These are phyloP conservation scores for Darksidea phi DNA, from an alignment of 495 filamentous ascomycete species.

Conservation along the genomic window DNA sequence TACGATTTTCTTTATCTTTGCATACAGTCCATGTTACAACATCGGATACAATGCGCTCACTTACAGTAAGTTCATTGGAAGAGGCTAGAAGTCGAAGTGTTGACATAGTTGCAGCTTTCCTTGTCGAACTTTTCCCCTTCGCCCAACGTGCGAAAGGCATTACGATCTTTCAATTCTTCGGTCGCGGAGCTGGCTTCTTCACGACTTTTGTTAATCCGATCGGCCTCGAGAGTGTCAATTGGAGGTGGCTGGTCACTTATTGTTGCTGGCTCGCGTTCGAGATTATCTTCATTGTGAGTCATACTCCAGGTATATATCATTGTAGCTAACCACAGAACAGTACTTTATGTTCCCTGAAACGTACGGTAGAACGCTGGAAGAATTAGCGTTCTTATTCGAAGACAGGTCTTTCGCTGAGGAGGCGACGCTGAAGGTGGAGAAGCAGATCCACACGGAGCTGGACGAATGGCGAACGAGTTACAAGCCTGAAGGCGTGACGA, in stretches of 20 bases:
- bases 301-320: background rate
- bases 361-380: constrained; percentile 60
- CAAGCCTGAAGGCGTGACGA: background rate
- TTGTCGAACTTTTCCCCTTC: constrained; percentile 66
- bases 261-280: constrained; percentile 61
- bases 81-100: background rate
- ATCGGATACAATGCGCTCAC: constrained; percentile 68
- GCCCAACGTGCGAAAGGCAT: constrained; percentile 60
- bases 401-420: constrained; percentile 50
- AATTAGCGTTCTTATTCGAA: constrained; percentile 63
- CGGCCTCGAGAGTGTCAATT: constrained; percentile 57
- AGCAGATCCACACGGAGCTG: constrained; percentile 43
- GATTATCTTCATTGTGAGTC: constrained; percentile 49
- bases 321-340: background rate
- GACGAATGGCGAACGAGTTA: background rate
- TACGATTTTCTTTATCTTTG: constrained; percentile 63
- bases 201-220: constrained; percentile 66
- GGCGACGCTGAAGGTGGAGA: constrained; percentile 51
- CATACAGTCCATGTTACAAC: constrained; percentile 64
- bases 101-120: constrained; percentile 48
- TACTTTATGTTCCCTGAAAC: constrained; percentile 68
- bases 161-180: constrained; percentile 63
- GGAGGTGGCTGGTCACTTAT: constrained; percentile 65
- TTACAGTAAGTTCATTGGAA: constrained; percentile 52
- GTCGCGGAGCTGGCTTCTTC: constrained; percentile 55